phyloP scores from a whole-genome alignment of 176 grass and related monocot genomes.

The Oryza meyeriana region DNA sequence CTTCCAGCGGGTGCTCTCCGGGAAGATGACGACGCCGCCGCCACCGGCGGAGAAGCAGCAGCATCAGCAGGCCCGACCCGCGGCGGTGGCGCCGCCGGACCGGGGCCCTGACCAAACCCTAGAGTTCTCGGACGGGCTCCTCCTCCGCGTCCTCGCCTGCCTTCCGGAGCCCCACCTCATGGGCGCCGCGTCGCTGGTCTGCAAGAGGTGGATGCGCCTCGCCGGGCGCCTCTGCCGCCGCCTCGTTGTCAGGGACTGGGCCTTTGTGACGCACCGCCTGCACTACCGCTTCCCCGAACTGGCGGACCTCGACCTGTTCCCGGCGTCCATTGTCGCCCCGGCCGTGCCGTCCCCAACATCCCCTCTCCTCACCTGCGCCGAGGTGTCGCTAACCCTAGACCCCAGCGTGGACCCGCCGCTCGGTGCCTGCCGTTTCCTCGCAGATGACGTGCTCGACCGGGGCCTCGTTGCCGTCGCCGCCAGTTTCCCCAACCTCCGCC shows the following conservation, averaged over 20 bases:
- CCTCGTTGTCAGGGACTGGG: conserved; percentile 72
- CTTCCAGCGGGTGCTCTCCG: conserved; percentile 31
- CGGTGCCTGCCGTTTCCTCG: conserved; percentile 52
- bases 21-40: conserved; percentile 12
- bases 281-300: conserved; percentile 67
- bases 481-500: conserved; percentile 59
- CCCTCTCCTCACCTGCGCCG: conserved; percentile 56
- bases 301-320: conserved; percentile 77
- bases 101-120: conserved; percentile 41
- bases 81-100: conserved; percentile 28
- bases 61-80: conserved; percentile 1
- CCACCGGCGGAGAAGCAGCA: neutral
- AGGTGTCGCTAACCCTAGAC: conserved; percentile 60
- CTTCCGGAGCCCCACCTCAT: conserved; percentile 53
- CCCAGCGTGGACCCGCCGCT: conserved; percentile 45
- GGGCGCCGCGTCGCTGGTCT: conserved; percentile 65
- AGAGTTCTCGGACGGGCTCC: conserved; percentile 58
- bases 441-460: conserved; percentile 50
- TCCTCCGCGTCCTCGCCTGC: conserved; percentile 57
- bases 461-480: conserved; percentile 56
- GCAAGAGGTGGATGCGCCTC: conserved; percentile 77
- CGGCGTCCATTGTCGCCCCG: conserved; percentile 55
- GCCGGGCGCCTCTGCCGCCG: conserved; percentile 68
- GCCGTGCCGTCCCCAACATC: conserved; percentile 9
- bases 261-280: conserved; percentile 67